A percentile compares a stretch with the other conserved stretches of the same genome.
Conservation (phyloP, 306 rosid genomes). For the Alnus rubra region DNA sequence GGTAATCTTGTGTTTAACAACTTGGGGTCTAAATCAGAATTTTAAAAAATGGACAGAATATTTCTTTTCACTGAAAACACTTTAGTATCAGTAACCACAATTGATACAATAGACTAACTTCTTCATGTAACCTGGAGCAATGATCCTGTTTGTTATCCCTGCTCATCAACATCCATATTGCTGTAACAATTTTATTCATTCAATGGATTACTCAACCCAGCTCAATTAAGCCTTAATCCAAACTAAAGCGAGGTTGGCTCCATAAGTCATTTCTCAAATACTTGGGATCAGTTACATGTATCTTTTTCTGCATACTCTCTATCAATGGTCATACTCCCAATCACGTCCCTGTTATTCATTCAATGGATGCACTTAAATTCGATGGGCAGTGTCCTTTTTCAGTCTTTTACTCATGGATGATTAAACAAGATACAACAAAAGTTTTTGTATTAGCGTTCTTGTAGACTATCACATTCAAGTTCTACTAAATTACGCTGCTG, state of each 20-base stretch:
- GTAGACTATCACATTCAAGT: slow-evolving; percentile 11
- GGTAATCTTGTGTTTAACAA: too few relatives aligned
- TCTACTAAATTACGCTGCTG: not conserved
- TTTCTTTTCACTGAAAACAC: not conserved
- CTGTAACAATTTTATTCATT: not conserved
- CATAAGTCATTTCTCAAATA: not conserved
- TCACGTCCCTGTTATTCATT: slow-evolving; percentile 4
- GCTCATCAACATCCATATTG: not conserved
- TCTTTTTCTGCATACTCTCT: not conserved
- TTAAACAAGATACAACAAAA: slow-evolving; percentile 2
- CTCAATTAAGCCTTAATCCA: not conserved
- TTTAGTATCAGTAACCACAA: not conserved
- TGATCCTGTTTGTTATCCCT: not conserved
- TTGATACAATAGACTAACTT: not conserved
- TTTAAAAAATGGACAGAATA: not conserved
- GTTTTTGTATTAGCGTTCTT: not conserved
- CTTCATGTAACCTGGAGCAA: not conserved
- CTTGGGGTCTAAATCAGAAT: too few relatives aligned
- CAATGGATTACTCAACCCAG: not conserved
- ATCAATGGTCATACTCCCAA: not conserved
- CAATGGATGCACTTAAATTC: not conserved
- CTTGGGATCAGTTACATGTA: not conserved
- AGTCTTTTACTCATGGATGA: not conserved
- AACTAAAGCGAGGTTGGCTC: not conserved
- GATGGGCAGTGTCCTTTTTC: not conserved